Evolutionary conservation across 768 basidiomycete species (phyloP).

Genomic region (Lyophyllum atratum): DNA sequence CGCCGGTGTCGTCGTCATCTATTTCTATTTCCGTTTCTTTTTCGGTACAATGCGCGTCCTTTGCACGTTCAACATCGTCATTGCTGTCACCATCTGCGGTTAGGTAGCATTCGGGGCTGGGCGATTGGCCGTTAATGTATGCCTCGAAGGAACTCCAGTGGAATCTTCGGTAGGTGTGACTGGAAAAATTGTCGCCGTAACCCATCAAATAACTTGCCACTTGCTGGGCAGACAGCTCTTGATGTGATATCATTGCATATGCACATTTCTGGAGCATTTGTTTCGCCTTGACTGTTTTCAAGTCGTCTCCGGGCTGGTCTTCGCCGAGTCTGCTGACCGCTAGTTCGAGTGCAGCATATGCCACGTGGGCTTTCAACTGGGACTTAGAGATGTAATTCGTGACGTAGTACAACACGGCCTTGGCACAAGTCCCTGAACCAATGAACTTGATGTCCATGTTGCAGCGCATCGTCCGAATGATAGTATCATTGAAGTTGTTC

Average conservation of each 20-base stretch:
- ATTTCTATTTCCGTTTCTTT: too few relatives aligned
- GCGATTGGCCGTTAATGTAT: not conserved
- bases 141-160: not conserved
- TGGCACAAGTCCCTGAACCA: constrained; percentile 38
- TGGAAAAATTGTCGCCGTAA: not conserved
- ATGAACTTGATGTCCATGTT: constrained; percentile 54
- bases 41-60: too few relatives aligned
- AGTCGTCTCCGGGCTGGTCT: constrained; percentile 18
- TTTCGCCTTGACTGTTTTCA: constrained; percentile 24
- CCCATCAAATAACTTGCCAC: not conserved
- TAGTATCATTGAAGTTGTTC: constrained; percentile 44
- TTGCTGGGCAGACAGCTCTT: not conserved
- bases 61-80: too few relatives aligned
- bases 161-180: not conserved
- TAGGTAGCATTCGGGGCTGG: not conserved
- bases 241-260: not conserved
- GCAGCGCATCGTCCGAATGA: constrained; percentile 34
- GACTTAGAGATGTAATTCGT: constrained; percentile 52
- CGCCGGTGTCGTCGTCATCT: too few relatives aligned
- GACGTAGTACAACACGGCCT: constrained; percentile 46
- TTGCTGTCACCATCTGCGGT: too few relatives aligned
- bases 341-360: constrained; percentile 36
- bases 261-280: constrained; percentile 34
- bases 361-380: constrained; percentile 41
- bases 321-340: constrained; percentile 32